A percentile compares a stretch with the other conserved stretches of the same genome.
Conservation (phyloP, 1,284 basidiomycete species). For the Heterobasidion annosum region DNA sequence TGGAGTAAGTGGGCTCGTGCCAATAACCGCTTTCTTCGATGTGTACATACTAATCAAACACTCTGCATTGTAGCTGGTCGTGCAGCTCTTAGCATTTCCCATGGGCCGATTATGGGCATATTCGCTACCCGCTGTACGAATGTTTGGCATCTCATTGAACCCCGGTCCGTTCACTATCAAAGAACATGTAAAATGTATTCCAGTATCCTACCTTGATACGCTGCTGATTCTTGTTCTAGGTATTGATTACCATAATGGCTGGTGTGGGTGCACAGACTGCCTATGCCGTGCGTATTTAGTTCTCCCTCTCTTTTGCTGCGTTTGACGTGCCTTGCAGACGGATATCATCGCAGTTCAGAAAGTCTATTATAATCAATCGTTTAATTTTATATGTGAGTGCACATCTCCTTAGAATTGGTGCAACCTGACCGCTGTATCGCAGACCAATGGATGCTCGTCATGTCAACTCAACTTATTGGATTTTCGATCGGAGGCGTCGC, state of each 20-base stretch:
- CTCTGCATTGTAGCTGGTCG: conserved; percentile 35
- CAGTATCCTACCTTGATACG: not conserved
- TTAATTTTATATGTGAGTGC: conserved; percentile 48
- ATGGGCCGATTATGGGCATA: conserved; percentile 43
- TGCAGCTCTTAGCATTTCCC: conserved; percentile 47
- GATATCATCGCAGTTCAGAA: conserved; percentile 69
- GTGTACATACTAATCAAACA: not conserved
- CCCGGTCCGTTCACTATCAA: conserved; percentile 70
- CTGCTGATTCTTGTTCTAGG: not conserved
- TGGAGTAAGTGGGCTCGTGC: conserved; percentile 7
- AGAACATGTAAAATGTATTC: conserved; percentile 37
- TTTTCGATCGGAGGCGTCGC: conserved; percentile 80
- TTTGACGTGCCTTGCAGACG: conserved; percentile 27
- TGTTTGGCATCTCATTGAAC: conserved; percentile 48
- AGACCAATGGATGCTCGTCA: conserved; percentile 66
- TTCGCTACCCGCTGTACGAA: conserved; percentile 36
- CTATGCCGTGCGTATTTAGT: conserved; percentile 33
- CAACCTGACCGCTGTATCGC: conserved; percentile 3
- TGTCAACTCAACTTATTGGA: conserved; percentile 64
- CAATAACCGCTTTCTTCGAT: not conserved
- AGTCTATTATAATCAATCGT: conserved; percentile 55
- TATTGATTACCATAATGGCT: conserved; percentile 71
- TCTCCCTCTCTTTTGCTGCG: not conserved
- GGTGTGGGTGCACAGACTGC: conserved; percentile 53
- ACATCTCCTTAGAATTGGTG: conserved; percentile 10